phyloP scores from a whole-genome alignment of 1,284 basidiomycete genomes.

The Retiboletus fuscus region DNA sequence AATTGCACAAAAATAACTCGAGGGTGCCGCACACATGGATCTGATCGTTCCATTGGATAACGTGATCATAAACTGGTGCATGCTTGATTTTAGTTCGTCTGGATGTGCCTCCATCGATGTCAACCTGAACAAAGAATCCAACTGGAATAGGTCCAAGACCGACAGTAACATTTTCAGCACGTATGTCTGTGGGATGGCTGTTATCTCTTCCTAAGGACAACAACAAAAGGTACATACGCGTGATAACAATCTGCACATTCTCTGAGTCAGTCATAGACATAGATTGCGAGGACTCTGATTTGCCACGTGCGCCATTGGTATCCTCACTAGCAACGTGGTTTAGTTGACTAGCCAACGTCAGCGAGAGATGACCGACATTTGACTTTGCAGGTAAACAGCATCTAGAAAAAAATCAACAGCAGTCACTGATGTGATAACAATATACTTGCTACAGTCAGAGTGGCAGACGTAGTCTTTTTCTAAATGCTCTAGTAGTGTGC shows the following conservation, averaged over 20 bases:
- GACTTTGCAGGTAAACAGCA: not conserved
- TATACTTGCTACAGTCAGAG: not conserved
- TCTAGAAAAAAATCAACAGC: not conserved
- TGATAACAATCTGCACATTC: conserved; percentile 6
- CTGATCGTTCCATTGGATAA: conserved; percentile 32
- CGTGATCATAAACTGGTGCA: not conserved
- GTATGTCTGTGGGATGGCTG: conserved; percentile 23
- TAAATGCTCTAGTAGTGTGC: conserved; percentile 1
- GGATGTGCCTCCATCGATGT: not conserved
- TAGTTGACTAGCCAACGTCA: not conserved
- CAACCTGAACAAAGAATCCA: conserved; percentile 31
- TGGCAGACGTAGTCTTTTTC: conserved; percentile 7
- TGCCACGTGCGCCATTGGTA: not conserved
- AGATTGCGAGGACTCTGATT: not conserved
- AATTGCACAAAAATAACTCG: not conserved
- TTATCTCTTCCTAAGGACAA: not conserved
- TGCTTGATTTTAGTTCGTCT: conserved; percentile 25
- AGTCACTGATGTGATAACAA: not conserved
- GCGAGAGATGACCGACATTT: not conserved
- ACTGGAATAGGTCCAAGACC: conserved; percentile 27
- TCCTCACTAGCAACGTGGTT: not conserved
- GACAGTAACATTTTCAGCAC: conserved; percentile 10
- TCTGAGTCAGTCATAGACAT: too few relatives aligned
- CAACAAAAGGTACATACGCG: not conserved
- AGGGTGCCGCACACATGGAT: conserved; percentile 25